Evolutionary conservation across 768 basidiomycete genomes (phyloP).

Genomic region (Lentinus tigrinus): DNA sequence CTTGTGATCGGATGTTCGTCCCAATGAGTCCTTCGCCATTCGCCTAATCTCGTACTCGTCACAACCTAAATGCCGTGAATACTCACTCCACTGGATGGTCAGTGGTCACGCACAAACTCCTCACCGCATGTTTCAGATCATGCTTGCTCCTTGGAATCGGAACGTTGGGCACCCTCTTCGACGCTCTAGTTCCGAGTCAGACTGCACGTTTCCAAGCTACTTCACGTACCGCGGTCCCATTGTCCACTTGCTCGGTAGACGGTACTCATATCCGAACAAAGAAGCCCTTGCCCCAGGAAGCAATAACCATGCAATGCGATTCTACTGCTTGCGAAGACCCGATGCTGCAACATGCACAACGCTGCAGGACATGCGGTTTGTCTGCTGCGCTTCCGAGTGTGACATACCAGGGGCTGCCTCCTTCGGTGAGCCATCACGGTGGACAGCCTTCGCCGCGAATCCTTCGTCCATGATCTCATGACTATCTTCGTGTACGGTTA

Average conservation of each 20-base stretch:
- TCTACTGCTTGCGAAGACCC: neutral
- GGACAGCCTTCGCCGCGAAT: slow-evolving; percentile 18
- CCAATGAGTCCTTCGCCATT: slow-evolving; percentile 1
- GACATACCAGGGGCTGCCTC: slow-evolving; percentile 8
- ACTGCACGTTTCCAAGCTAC: neutral
- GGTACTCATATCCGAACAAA: slow-evolving; percentile 13
- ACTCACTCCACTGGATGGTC: neutral
- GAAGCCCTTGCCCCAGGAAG: neutral
- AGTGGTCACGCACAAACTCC: neutral
- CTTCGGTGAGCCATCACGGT: slow-evolving; percentile 8
- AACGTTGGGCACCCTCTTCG: neutral
- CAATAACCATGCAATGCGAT: neutral
- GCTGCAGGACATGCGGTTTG: neutral
- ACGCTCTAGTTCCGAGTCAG: neutral
- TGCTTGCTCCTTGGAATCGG: neutral
- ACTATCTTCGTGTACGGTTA: slow-evolving; percentile 4
- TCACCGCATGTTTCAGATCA: slow-evolving; percentile 14
- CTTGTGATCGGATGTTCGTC: slow-evolving; percentile 14
- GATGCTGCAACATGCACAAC: neutral
- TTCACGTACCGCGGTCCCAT: neutral
- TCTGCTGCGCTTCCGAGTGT: slow-evolving; percentile 1
- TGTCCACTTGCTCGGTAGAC: neutral
- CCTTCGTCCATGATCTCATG: slow-evolving; percentile 14
- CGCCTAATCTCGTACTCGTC: slow-evolving; percentile 1
- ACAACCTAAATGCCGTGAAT: neutral